Evolutionary conservation across 192 early-diverging fungal genomes (phyloP), one percentile per base, ranked within the genome.

Genomic region (Geranomyces variabilis): DNA sequence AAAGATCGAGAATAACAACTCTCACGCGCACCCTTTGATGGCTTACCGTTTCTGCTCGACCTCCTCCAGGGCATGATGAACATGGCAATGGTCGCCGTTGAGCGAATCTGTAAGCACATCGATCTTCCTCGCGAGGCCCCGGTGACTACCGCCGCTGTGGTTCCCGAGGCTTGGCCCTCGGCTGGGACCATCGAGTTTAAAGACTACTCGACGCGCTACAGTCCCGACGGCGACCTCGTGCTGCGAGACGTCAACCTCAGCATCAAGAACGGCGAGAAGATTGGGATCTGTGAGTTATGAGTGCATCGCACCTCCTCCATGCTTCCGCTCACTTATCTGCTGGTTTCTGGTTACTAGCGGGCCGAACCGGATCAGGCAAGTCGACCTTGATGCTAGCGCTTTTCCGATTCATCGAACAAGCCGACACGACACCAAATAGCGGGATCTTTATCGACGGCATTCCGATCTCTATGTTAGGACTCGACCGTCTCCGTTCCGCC

Each of bases 31-130:
- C n/a, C n/a, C n/a, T n/a, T n/a, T n/a, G n/a, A n/a, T n/a, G n/a
- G n/a, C n/a, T 14, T 63, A 24, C 56, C n/a, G n/a, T n/a, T n/a
- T n/a, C n/a, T n/a, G n/a, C n/a, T n/a, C n/a, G n/a, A n/a, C n/a
- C n/a, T n/a, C n/a, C n/a, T n/a, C n/a, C n/a, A n/a, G n/a, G 12
- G 19, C 70, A 66, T 67, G 84, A 89, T 88, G 26, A 78, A 88
- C 82, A 81, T 89, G 69, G 75, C 36, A 43, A 67, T 85, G 66
- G 84, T 84, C 64, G 61, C 69, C 10, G 80, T 84, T n/a, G 84
- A 84, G 71, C 65, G 82, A 1, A 29, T 84, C 36, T 31, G 77
- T 41, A 63, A 73, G 67, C 83, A 84, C 61, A 75, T 66, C 1
- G 44, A 71, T 41, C 58, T 66, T 3, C 28, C 81, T 22, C 44